phyloP scores from a whole-genome alignment of 2,329 filamentous ascomycete species.

The Neofusicoccum umdonicola region DNA sequence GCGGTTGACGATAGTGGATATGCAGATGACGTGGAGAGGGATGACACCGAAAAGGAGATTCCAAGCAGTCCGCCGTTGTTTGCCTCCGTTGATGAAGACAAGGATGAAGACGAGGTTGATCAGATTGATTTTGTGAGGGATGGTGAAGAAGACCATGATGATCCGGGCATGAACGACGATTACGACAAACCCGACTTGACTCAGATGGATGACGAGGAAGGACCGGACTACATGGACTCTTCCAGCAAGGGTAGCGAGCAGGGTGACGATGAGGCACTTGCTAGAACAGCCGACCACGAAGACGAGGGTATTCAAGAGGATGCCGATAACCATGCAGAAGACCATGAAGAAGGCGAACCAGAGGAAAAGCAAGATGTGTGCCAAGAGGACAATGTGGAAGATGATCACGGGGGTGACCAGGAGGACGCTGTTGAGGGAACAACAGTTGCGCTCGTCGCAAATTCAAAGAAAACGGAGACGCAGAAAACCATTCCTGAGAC shows the following conservation, averaged over 20 bases:
- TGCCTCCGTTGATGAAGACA: conserved; percentile 27
- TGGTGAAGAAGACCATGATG: neutral
- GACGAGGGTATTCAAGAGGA: neutral
- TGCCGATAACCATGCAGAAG: neutral
- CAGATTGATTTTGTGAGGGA: neutral
- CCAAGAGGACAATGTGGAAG: neutral
- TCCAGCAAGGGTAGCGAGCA: neutral
- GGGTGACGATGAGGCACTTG: neutral
- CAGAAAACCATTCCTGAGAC: conserved; percentile 7
- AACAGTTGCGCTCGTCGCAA: too few species aligned
- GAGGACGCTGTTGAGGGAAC: neutral
- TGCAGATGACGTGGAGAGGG: conserved; percentile 20
- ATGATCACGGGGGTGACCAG: neutral
- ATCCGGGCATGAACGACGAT: conserved; percentile 1
- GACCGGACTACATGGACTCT: conserved; percentile 6
- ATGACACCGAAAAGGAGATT: conserved; percentile 24
- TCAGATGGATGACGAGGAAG: conserved; percentile 2
- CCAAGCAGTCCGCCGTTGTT: conserved; percentile 37
- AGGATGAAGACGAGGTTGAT: conserved; percentile 21
- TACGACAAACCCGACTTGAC: conserved; percentile 15
- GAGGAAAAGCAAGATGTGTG: too few species aligned
- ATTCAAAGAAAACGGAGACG: neutral
- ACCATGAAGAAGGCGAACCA: neutral
- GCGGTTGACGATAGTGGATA: conserved; percentile 2
- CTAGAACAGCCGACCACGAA: neutral